Evolutionary conservation across 192 early-diverging fungal genomes (phyloP).

Genomic region (Allomyces javanicus): DNA sequence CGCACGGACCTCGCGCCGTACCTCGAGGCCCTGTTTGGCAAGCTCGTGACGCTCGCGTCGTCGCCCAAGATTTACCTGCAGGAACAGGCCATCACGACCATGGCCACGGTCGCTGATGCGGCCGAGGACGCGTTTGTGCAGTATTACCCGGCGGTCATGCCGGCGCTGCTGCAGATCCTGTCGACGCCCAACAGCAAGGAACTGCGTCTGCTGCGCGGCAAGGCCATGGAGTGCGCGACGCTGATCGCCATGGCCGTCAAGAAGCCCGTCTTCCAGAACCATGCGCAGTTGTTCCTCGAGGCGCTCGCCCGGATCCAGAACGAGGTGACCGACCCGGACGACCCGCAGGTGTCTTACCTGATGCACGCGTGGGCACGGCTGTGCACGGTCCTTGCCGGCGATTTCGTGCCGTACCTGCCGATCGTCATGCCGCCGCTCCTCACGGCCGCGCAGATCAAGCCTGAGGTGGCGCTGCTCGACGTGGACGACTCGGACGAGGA

Average conservation of each 20-base stretch:
- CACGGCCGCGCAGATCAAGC: slow-evolving; percentile 64
- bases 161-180: slow-evolving; percentile 74
- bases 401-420: slow-evolving; percentile 82
- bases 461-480: slow-evolving; percentile 79
- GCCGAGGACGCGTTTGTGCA: slow-evolving; percentile 77
- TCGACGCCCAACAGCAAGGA: slow-evolving; percentile 64
- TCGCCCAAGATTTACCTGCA: slow-evolving; percentile 80
- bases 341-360: slow-evolving; percentile 82
- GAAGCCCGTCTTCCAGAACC: slow-evolving; percentile 61
- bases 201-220: slow-evolving; percentile 79
- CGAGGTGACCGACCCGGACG: slow-evolving; percentile 64
- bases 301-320: slow-evolving; percentile 63
- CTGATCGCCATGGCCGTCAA: slow-evolving; percentile 87
- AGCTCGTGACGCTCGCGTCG: slow-evolving; percentile 63
- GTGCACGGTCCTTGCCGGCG: slow-evolving; percentile 79
- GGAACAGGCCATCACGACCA: slow-evolving; percentile 95
- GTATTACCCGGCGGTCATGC: slow-evolving; percentile 92
- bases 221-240: slow-evolving; percentile 93
- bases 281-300: slow-evolving; percentile 60
- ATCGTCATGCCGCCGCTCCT: slow-evolving; percentile 87
- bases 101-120: slow-evolving; percentile 89
- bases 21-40: slow-evolving; percentile 73
- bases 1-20: slow-evolving; percentile 70
- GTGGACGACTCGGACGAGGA: slow-evolving; percentile 57
- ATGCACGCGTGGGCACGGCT: slow-evolving; percentile 90